Conservation (phyloP, 306 rosid genomes). For the Arachis hypogaea region DNA sequence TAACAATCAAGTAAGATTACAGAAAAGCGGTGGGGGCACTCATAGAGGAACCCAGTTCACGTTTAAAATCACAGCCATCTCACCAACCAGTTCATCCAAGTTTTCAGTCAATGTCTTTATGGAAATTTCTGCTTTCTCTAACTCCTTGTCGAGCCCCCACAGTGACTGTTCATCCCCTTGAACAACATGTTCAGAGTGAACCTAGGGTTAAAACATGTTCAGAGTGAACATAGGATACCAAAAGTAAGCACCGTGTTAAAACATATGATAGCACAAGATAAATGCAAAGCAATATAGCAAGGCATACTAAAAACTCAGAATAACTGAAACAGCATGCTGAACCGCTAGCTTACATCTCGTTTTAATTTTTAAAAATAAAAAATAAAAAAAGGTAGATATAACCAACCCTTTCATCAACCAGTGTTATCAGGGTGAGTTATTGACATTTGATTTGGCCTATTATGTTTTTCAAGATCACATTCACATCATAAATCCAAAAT, state of each 20-base stretch:
- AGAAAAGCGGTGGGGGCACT: conserved; percentile 4
- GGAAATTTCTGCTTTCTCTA: conserved; percentile 30
- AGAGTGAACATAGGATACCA: conserved; percentile 9
- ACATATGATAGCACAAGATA: conserved; percentile 15
- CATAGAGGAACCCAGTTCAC: neutral
- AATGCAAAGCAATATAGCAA: neutral
- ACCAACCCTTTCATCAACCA: neutral
- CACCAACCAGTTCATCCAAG: conserved; percentile 61
- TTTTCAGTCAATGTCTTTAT: conserved; percentile 31
- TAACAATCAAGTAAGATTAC: conserved; percentile 1
- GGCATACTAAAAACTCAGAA: conserved; percentile 7
- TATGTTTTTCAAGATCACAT: neutral
- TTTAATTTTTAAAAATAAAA: neutral
- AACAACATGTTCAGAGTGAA: conserved; percentile 31
- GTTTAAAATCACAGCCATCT: conserved; percentile 28
- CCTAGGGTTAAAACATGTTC: conserved; percentile 36
- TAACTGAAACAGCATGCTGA: neutral
- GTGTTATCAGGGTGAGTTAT: neutral
- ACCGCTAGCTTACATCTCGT: neutral
- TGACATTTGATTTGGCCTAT: neutral
- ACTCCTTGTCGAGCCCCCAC: conserved; percentile 9
- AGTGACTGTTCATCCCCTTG: conserved; percentile 26
- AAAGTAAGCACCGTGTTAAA: conserved; percentile 30
- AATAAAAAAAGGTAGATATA: no score
- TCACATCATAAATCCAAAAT: no score